These are phyloP conservation scores for Leccinum uliginosum DNA, from an alignment of 768 basidiomycete species.

Conservation along the genomic window DNA sequence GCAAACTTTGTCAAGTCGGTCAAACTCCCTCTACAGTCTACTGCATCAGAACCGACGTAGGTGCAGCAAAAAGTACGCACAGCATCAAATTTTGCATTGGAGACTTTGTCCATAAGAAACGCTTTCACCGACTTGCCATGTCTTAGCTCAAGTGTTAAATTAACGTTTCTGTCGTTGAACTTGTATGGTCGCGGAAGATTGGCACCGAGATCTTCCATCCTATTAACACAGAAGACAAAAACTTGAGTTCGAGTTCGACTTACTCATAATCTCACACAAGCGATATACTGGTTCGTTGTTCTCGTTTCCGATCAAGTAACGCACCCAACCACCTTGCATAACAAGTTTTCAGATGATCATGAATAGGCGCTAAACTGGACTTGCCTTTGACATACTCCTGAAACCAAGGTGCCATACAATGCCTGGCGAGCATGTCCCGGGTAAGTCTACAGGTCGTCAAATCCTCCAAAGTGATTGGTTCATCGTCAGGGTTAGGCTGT, in stretches of 20 bases:
- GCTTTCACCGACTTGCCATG: conserved; percentile 62
- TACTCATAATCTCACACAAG: conserved; percentile 75
- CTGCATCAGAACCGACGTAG: conserved; percentile 8
- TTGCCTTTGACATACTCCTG: conserved; percentile 75
- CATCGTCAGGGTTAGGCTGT: conserved; percentile 36
- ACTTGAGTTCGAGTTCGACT: conserved; percentile 28
- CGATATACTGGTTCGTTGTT: conserved; percentile 63
- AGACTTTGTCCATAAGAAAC: conserved; percentile 84
- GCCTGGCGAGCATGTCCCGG: conserved; percentile 65
- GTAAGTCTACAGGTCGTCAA: conserved; percentile 61
- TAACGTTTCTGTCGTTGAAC: conserved; percentile 57
- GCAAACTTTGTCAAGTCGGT: conserved; percentile 47
- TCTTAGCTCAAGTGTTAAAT: conserved; percentile 68
- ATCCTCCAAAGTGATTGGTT: conserved; percentile 51
- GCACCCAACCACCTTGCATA: conserved; percentile 73
- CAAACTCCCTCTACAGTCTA: conserved; percentile 63
- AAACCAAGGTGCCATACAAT: conserved; percentile 79
- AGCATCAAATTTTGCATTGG: conserved; percentile 60
- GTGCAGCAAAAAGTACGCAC: conserved; percentile 39
- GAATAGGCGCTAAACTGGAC: conserved; percentile 10
- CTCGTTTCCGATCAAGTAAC: conserved; percentile 73
- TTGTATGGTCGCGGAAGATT: conserved; percentile 65
- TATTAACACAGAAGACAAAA: conserved; percentile 2
- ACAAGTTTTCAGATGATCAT: conserved; percentile 4
- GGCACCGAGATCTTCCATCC: conserved; percentile 44